phyloP scores from a whole-genome alignment of 768 basidiomycete species.

The Obba rivulosa region DNA sequence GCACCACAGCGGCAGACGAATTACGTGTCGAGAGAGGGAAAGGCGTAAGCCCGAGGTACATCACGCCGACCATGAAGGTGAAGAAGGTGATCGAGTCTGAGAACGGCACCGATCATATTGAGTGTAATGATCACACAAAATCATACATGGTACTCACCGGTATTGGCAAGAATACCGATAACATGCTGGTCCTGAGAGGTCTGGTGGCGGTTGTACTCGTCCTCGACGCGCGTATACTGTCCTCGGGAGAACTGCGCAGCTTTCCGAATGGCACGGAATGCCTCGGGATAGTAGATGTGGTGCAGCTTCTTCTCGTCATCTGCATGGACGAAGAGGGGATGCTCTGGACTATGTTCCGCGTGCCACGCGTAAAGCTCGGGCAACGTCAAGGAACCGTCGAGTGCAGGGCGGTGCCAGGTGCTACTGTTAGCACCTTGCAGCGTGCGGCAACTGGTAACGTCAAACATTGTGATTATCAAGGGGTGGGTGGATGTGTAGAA shows the following conservation, averaged over 20 bases:
- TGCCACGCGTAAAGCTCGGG: constrained; percentile 34
- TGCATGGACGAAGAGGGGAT: constrained; percentile 27
- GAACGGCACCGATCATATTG: too few relatives aligned
- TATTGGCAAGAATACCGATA: constrained; percentile 20
- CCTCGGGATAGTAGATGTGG: constrained; percentile 23
- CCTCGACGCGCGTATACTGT: constrained; percentile 4
- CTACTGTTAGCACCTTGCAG: constrained; percentile 19
- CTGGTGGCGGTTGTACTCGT: constrained; percentile 3
- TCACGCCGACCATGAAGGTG: constrained; percentile 11
- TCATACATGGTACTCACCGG: constrained; percentile 3
- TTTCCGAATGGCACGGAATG: constrained; percentile 21
- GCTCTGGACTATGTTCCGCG: constrained; percentile 21
- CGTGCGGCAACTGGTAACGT: too few relatives aligned
- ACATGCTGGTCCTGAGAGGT: constrained; percentile 12
- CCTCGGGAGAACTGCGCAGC: constrained; percentile 17
- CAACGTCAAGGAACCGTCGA: constrained; percentile 27
- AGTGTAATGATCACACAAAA: neutral
- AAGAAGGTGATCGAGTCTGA: constrained; percentile 23
- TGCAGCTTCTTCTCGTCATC: constrained; percentile 10
- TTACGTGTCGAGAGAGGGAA: constrained; percentile 33
- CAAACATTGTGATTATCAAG: too few relatives aligned
- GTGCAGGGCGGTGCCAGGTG: constrained; percentile 28
- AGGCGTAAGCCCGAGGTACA: constrained; percentile 14
- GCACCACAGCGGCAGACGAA: constrained; percentile 28
- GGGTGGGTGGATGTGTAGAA: too few relatives aligned